These are phyloP conservation scores for Meira nashicola DNA, from an alignment of 1,284 basidiomycete species.

Conservation along the genomic window DNA sequence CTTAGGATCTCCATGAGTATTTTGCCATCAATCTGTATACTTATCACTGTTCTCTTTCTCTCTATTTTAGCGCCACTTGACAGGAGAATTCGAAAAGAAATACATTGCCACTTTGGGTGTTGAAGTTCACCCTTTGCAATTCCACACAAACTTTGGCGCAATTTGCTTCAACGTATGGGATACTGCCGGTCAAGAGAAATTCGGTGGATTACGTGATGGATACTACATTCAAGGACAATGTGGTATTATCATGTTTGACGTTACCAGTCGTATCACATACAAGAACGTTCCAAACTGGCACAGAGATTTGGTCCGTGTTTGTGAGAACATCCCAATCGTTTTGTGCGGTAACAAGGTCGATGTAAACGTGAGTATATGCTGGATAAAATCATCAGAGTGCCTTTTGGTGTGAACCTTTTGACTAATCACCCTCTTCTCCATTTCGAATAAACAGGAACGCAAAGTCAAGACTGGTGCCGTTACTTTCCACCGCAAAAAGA, in stretches of 20 bases:
- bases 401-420: not conserved
- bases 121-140: constrained; percentile 91
- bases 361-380: constrained; percentile 69
- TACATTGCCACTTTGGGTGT: constrained; percentile 99
- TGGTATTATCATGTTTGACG: constrained; percentile 99
- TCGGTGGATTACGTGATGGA: constrained; percentile 56
- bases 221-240: constrained; percentile 70
- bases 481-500: constrained; percentile 99
- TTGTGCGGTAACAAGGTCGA: constrained; percentile 99
- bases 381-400: constrained; percentile 30
- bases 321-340: constrained; percentile 98
- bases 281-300: constrained; percentile 99
- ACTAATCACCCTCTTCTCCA: not conserved
- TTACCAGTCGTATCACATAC: constrained; percentile 99
- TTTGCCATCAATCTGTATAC: not conserved
- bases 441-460: constrained; percentile 67
- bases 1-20: not conserved
- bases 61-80: constrained; percentile 78
- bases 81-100: constrained; percentile 98
- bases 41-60: not conserved
- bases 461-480: constrained; percentile 99
- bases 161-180: constrained; percentile 99
- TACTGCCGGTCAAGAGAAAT: constrained; percentile 99
- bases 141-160: constrained; percentile 96
- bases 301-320: constrained; percentile 97